Percentiles rank a stretch among this genome's conserved stretches.
Evolutionary conservation across 768 basidiomycete species (phyloP).

Genomic region (Pulveroboletus sp.): DNA sequence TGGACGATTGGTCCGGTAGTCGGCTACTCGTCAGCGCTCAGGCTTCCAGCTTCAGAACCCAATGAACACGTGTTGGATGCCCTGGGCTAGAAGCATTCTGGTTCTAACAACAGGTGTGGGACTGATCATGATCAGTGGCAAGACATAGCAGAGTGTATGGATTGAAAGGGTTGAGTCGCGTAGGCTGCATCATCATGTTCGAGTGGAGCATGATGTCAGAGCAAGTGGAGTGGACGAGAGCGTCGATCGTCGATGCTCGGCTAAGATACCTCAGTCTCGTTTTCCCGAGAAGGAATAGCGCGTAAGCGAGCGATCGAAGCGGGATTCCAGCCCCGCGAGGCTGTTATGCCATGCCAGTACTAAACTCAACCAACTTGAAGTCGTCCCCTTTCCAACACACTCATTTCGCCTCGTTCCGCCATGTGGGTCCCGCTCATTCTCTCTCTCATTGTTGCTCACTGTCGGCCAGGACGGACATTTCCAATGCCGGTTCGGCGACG

Average conservation of each 20-base stretch:
- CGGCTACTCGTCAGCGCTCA: no score
- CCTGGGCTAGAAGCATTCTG: constrained; percentile 18
- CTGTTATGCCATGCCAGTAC: no score
- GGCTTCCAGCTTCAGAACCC: no score
- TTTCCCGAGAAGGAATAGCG: constrained; percentile 11
- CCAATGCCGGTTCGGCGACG: constrained; percentile 54
- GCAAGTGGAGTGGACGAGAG: neutral
- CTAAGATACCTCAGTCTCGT: neutral
- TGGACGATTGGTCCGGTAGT: no score
- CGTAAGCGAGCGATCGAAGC: constrained; percentile 11
- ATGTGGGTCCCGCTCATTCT: constrained; percentile 14
- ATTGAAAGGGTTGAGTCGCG: no score
- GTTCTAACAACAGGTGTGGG: constrained; percentile 2
- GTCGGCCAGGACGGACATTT: constrained; percentile 36
- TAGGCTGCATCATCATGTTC: no score
- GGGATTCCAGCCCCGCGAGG: no score
- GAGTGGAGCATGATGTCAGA: neutral
- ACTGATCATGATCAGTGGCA: no score
- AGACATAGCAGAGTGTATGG: no score
- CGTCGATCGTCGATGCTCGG: no score
- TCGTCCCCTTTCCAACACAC: constrained; percentile 7
- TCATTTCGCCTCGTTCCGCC: constrained; percentile 17
- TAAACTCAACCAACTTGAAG: neutral
- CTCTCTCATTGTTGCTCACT: neutral
- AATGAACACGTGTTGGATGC: neutral